Evolutionary conservation across 1,284 basidiomycete species (phyloP), one percentile per base, ranked within the genome.

Genomic region (Golubevia sp.): DNA sequence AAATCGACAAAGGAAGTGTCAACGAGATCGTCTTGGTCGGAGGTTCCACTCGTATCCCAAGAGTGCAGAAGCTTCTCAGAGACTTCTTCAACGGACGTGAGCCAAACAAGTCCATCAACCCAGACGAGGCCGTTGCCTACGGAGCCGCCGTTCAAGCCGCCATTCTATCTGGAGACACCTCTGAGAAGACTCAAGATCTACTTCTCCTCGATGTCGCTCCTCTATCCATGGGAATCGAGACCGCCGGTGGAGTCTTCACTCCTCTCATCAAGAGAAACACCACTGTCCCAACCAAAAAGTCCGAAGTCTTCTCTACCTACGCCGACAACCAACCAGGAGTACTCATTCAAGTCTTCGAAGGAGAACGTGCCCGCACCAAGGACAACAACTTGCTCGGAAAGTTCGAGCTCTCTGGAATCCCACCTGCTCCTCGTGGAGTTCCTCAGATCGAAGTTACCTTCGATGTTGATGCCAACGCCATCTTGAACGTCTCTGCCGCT

Each of bases 281-380:
- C 76, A 97, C 94, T 61, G 93, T 99, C 76, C 96, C 96, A 57
- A 98, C 96, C 84, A 98, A 97, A 88, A 98, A 98, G 88, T 94
- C 94, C 25, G 94, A 98, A 87, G 91, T 92, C 85, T 98, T 99
- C 91, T 97, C 96, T 56, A 99, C 97, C 50, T 97, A 96, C 88
- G 91, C 94, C 73, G 96, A 99, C 88, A 98, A 99, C 89, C 97
- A 99, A 86, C 94, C 95, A 68, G 93, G 93, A 89, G 96, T 99
- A 63, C 89, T 97, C 82, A 97, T 99, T 86, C 96, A 97, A 86
- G 96, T 99, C 66, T 99, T 89, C 87, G 96, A 99, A 89, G 96
- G 97, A 87, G 97, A 99, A 87, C 94, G 96, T 88, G 93, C 95
- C 59, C 92, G 94, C 83, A 97, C 95, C 72, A 98, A 97, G 89